phyloP scores from a whole-genome alignment of 768 basidiomycete genomes.

The Podaxis rugospora region DNA sequence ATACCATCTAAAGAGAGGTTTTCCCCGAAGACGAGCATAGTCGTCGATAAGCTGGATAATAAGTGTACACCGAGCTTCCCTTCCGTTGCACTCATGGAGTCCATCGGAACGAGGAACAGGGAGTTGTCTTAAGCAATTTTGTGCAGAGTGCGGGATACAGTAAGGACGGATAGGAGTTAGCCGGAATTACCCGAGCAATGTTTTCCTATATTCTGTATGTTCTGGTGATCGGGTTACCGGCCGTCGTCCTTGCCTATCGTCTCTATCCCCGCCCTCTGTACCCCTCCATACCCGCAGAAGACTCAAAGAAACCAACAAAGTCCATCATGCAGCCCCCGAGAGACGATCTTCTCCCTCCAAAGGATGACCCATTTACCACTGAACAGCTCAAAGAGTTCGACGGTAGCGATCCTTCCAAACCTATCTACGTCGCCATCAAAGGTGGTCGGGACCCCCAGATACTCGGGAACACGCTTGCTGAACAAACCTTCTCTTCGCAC shows the following conservation, averaged over 20 bases:
- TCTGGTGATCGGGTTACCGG: constrained; percentile 22
- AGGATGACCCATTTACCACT: constrained; percentile 72
- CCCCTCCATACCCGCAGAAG: constrained; percentile 22
- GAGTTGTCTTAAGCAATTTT: too few species aligned
- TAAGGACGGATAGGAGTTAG: background rate
- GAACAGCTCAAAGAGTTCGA: constrained; percentile 67
- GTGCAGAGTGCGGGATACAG: too few species aligned
- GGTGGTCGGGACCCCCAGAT: constrained; percentile 32
- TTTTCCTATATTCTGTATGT: constrained; percentile 20
- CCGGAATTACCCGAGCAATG: constrained; percentile 16
- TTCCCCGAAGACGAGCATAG: too few species aligned
- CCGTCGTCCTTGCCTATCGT: constrained; percentile 21
- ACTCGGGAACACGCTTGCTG: background rate
- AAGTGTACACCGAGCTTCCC: too few species aligned
- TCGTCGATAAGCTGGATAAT: too few species aligned
- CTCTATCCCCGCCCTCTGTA: constrained; percentile 7
- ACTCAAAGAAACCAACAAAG: constrained; percentile 32
- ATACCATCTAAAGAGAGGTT: too few species aligned
- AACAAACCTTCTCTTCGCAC: background rate
- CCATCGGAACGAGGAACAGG: too few species aligned
- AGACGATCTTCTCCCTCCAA: constrained; percentile 62
- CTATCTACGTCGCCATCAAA: constrained; percentile 93
- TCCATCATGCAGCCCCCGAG: constrained; percentile 70
- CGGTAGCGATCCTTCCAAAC: constrained; percentile 58
- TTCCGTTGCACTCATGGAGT: too few species aligned